phyloP scores from a whole-genome alignment of 768 basidiomycete genomes.

The Leccinum arenicola region DNA sequence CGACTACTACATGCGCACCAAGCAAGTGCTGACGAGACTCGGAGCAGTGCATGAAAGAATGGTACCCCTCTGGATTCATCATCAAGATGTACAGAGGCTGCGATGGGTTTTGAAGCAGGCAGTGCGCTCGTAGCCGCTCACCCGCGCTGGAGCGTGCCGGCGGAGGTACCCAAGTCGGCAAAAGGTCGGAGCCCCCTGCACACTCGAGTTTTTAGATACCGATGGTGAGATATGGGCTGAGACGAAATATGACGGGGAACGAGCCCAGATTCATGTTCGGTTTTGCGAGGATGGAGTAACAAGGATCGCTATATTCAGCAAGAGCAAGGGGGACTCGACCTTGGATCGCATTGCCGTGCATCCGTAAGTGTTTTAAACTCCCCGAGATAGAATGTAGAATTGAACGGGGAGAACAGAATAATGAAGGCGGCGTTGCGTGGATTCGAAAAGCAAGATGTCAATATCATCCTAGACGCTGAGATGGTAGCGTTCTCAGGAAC shows the following conservation, averaged over 20 bases:
- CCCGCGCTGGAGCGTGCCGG: conserved; percentile 56
- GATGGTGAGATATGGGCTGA: conserved; percentile 66
- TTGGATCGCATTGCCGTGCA: conserved; percentile 69
- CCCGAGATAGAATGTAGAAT: not conserved
- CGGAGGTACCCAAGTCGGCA: conserved; percentile 80
- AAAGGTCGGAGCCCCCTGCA: conserved; percentile 66
- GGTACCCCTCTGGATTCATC: conserved; percentile 63
- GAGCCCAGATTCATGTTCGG: conserved; percentile 89
- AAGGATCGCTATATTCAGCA: conserved; percentile 79
- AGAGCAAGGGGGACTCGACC: conserved; percentile 83
- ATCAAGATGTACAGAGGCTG: conserved; percentile 52
- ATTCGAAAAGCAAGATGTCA: conserved; percentile 40
- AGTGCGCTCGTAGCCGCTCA: conserved; percentile 20
- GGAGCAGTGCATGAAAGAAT: conserved; percentile 64
- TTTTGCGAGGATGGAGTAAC: conserved; percentile 35
- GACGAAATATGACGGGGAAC: conserved; percentile 92
- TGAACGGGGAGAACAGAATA: conserved; percentile 37
- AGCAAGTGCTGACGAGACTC: conserved; percentile 48
- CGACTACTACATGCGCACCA: conserved; percentile 54
- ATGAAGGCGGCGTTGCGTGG: conserved; percentile 58
- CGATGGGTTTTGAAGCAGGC: conserved; percentile 40
- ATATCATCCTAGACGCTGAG: conserved; percentile 76
- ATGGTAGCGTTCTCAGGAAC: conserved; percentile 75
- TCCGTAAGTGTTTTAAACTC: conserved; percentile 25
- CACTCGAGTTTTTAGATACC: conserved; percentile 39